phyloP scores from a whole-genome alignment of 768 basidiomycete genomes.

The Trametes cubensis region DNA sequence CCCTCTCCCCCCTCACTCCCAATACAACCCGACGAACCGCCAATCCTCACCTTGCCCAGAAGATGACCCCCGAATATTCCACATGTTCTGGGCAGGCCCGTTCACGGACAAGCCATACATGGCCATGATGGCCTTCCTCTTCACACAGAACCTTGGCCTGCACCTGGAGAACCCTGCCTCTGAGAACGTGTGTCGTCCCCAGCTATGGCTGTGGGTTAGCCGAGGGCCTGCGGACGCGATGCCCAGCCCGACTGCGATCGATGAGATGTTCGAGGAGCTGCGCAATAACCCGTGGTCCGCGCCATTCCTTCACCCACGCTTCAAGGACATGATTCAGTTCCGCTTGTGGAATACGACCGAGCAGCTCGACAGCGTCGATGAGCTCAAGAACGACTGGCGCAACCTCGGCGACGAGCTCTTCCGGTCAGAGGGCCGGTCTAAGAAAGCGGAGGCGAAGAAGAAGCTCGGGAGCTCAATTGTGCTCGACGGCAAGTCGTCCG shows the following conservation, averaged over 20 bases:
- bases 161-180: slow-evolving; percentile 56
- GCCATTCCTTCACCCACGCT: slow-evolving; percentile 91
- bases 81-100: slow-evolving; percentile 99
- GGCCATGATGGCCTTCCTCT: slow-evolving; percentile 93
- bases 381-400: slow-evolving; percentile 90
- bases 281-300: slow-evolving; percentile 90
- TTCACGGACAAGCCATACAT: slow-evolving; percentile 99
- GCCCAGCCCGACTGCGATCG: slow-evolving; percentile 79
- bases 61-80: slow-evolving; percentile 86
- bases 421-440: slow-evolving; percentile 69
- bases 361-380: slow-evolving; percentile 88
- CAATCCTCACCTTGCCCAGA: slow-evolving; percentile 68
- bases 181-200: slow-evolving; percentile 76
- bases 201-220: slow-evolving; percentile 99
- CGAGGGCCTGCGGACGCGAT: slow-evolving; percentile 91
- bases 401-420: slow-evolving; percentile 73
- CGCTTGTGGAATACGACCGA: slow-evolving; percentile 99
- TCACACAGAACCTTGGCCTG: slow-evolving; percentile 91
- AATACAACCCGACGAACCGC: slow-evolving; percentile 55
- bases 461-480: slow-evolving; percentile 28
- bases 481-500: slow-evolving; percentile 22
- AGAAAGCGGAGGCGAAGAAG: slow-evolving; percentile 41
- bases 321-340: slow-evolving; percentile 91
- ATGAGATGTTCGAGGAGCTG: slow-evolving; percentile 82
- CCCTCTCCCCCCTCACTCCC: slow-evolving; percentile 48